Evolutionary conservation across 164 flowering plant species (phyloP).

Genomic region (Euptelea pleiosperma): DNA sequence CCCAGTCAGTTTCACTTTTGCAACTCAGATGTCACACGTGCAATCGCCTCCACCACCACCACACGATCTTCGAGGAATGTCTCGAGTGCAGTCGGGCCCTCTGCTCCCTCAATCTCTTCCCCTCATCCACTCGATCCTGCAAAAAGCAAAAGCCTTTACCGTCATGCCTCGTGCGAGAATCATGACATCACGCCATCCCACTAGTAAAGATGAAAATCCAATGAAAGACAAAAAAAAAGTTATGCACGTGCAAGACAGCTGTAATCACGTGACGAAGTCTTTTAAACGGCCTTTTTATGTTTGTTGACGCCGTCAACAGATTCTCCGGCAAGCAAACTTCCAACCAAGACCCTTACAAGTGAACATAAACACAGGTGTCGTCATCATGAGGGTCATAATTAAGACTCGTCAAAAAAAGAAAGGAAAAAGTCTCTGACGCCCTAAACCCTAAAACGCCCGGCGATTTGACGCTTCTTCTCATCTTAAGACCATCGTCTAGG

Average conservation of each 20-base stretch:
- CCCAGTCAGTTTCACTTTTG: too few relatives aligned
- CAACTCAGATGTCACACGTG: too few relatives aligned
- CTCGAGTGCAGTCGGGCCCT: constrained; percentile 13
- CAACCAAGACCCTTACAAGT: background rate
- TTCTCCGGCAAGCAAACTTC: too few relatives aligned
- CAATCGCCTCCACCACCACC: too few relatives aligned
- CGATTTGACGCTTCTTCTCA: constrained; percentile 9
- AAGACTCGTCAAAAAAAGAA: too few relatives aligned
- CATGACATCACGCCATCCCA: constrained; percentile 14
- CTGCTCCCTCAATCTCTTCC: background rate
- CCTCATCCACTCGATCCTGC: too few relatives aligned
- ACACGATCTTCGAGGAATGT: too few relatives aligned
- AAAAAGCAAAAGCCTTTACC: background rate
- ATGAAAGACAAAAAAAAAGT: background rate
- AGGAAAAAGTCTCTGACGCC: constrained; percentile 4
- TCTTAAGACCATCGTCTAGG: constrained; percentile 8
- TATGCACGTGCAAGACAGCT: background rate
- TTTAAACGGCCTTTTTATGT: too few relatives aligned
- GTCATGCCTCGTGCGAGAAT: constrained; percentile 16
- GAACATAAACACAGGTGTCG: too few relatives aligned
- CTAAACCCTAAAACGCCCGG: background rate
- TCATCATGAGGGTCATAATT: constrained; percentile 3
- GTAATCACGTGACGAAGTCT: background rate
- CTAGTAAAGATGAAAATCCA: background rate
- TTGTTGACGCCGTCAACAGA: constrained; percentile 12